These are phyloP conservation scores for Daldinia decipiens DNA, from an alignment of 495 filamentous ascomycete species.

Conservation along the genomic window DNA sequence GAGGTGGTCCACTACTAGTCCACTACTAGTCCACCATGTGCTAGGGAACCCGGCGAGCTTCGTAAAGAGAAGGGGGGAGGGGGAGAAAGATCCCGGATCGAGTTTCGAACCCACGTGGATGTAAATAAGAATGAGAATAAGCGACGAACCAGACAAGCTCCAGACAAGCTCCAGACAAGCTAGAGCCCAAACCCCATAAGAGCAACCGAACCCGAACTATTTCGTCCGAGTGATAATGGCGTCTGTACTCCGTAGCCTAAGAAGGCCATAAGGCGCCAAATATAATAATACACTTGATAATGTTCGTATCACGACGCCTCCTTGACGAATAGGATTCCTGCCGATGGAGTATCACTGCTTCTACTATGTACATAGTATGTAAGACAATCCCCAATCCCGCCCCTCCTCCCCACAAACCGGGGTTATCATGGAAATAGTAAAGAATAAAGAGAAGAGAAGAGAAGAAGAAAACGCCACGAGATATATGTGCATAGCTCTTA, in stretches of 20 bases:
- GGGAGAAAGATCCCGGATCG: conserved; percentile 12
- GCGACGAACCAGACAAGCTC: conserved; percentile 21
- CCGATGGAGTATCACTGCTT: conserved; percentile 20
- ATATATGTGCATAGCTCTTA: conserved; percentile 1
- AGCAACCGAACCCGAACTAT: not conserved
- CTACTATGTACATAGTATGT: too few relatives aligned
- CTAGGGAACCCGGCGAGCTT: conserved; percentile 10
- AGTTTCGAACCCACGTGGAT: conserved; percentile 36
- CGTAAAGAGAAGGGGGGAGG: not conserved
- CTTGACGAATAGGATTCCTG: conserved; percentile 39
- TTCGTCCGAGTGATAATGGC: not conserved
- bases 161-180: too few relatives aligned
- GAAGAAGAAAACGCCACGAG: conserved; percentile 3
- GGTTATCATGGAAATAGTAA: conserved; percentile 15
- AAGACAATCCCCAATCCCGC: too few relatives aligned
- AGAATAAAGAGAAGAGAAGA: conserved; percentile 12
- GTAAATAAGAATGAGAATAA: conserved; percentile 6
- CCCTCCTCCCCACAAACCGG: conserved; percentile 26
- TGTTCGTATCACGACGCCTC: conserved; percentile 26
- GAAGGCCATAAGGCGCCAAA: not conserved
- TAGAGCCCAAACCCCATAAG: conserved; percentile 11
- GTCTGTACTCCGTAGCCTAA: not conserved
- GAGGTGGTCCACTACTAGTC: too few relatives aligned
- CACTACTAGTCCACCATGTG: too few relatives aligned
- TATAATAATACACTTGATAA: conserved; percentile 19